Evolutionary conservation across 2,329 filamentous ascomycete genomes (phyloP).

Genomic region (Xylariaceae sp.): DNA sequence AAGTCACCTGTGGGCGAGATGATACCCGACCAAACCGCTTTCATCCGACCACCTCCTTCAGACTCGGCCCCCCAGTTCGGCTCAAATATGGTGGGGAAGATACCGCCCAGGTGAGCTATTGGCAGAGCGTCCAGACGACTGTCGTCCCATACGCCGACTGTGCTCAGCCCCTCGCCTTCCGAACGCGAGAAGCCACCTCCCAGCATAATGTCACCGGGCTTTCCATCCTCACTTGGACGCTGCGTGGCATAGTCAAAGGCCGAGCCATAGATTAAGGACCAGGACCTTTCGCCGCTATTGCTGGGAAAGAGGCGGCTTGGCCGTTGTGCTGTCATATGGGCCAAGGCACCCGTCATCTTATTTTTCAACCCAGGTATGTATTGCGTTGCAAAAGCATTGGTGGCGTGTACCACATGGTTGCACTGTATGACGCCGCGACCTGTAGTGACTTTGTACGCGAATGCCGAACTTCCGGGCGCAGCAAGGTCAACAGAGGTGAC

Average conservation of each 20-base stretch:
- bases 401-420: constrained; percentile 51
- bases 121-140: constrained; percentile 35
- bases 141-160: constrained; percentile 45
- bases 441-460: constrained; percentile 42
- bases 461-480: constrained; percentile 7
- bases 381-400: constrained; percentile 48
- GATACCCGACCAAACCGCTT: constrained; percentile 45
- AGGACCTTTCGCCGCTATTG: constrained; percentile 37
- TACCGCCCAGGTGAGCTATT: constrained; percentile 35
- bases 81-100: constrained; percentile 39
- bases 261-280: constrained; percentile 42
- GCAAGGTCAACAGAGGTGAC: constrained; percentile 35
- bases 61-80: constrained; percentile 33
- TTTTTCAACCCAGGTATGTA: constrained; percentile 45
- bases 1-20: constrained; percentile 43
- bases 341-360: constrained; percentile 40
- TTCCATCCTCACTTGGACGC: constrained; percentile 31
- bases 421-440: constrained; percentile 39
- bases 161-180: constrained; percentile 37
- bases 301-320: constrained; percentile 33
- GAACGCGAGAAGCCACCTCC: constrained; percentile 47
- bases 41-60: constrained; percentile 25
- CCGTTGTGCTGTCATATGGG: constrained; percentile 46
- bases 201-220: constrained; percentile 44
- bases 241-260: constrained; percentile 51